Evolutionary conservation across 1,139 yeast species (phyloP), one percentile per base, ranked within the genome.

Genomic region (Zygosaccharomyces sapae): DNA sequence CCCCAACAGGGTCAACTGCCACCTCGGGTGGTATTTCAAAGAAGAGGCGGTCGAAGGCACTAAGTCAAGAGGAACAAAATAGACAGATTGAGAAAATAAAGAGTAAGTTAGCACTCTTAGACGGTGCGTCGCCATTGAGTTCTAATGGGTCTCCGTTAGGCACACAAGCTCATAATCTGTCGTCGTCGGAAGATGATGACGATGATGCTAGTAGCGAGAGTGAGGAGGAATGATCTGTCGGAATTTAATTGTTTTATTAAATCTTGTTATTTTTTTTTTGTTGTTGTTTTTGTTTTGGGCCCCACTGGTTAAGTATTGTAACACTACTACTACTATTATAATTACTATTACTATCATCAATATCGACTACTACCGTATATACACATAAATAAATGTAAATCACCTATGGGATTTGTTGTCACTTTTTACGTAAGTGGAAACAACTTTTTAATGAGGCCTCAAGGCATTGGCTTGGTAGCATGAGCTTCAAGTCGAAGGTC

Each of bases 41-140:
- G 41, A 58, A 61, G 33, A 68, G 66, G 49, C 67, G 71, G 55
- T 61, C 64, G 41, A 70, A 68, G 54, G 68, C 69, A 31, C 49
- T 79, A 59, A 74, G 80, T 50, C 85, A 83, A 61, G 86, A 77
- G 55, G 88, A 82, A 56, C 86, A 82, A 61, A 75, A 79, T 40
- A 84, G 85, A 58, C 88, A 88, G 69, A 83, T 90, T 63, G 95
- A 86, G 62, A 84, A 83, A 62, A 79, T 90, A 66, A 86, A 86
- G 69, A 81, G 82, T 65, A 90, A 87, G 69, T 74, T 90, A 56
- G 87, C 86, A 49, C 81, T 86, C 59, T 82, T 89, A 64, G 79
- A 76, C 46, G 72, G 66, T 50, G 69, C 63, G 30, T 68, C 61
- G 38, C 68, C 65, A 38, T 49, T 55, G 44, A 61, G 67, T 38